A percentile compares a stretch with the other conserved stretches of the same genome.
These are phyloP conservation scores for Neodidymelliopsis sp. DNA, from an alignment of 2,329 filamentous ascomycete genomes.

Conservation along the genomic window DNA sequence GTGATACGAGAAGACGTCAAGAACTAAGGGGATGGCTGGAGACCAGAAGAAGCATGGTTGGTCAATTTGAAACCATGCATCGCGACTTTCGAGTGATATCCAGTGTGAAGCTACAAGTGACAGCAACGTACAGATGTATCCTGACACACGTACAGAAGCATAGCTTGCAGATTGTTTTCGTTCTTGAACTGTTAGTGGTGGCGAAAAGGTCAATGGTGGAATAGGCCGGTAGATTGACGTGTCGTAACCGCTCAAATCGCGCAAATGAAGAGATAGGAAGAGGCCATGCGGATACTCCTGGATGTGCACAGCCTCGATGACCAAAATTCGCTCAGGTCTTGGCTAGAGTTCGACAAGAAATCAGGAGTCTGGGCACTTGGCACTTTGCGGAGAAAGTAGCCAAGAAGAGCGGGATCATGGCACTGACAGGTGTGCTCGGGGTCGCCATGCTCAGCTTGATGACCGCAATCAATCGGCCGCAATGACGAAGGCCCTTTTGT, in stretches of 20 bases:
- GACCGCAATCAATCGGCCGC: not conserved
- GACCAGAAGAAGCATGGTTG: too few species aligned
- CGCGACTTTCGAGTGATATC: too few species aligned
- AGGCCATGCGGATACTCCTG: conserved; percentile 13
- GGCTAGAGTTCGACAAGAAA: conserved; percentile 8
- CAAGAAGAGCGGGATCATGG: conserved; percentile 22
- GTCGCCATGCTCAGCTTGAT: conserved; percentile 6
- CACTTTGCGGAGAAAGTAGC: conserved; percentile 15
- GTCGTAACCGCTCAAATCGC: not conserved
- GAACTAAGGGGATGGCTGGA: too few species aligned
- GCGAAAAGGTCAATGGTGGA: not conserved
- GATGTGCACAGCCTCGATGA: conserved; percentile 20
- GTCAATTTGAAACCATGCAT: too few species aligned
- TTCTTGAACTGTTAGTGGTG: not conserved
- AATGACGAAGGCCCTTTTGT: not conserved
- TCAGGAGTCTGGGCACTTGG: conserved; percentile 16
- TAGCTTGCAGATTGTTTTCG: not conserved
- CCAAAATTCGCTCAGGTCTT: conserved; percentile 15
- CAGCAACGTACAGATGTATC: not conserved
- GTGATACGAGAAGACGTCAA: too few species aligned
- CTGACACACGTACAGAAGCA: not conserved
- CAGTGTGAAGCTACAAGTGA: conserved; percentile 5
- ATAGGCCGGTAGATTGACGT: not conserved
- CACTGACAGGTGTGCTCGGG: conserved; percentile 9
- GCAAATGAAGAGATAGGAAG: conserved; percentile 1